Percentiles rank a stretch among this genome's conserved stretches.
Conservation (phyloP, 768 basidiomycete genomes). For the Gymnopilus dilepis region DNA sequence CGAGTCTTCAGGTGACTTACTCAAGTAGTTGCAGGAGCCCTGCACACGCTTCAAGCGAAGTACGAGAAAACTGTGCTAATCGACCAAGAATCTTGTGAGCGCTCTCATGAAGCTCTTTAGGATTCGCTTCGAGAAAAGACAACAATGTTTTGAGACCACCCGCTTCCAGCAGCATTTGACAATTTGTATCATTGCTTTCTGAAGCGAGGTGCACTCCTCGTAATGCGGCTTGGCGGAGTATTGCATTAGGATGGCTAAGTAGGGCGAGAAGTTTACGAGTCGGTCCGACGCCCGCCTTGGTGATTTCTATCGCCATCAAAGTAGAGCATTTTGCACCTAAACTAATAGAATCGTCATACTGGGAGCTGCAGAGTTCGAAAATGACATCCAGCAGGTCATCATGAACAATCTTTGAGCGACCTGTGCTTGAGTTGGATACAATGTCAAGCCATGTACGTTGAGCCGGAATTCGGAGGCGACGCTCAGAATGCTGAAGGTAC, state of each 20-base stretch:
- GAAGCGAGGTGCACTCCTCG: neutral
- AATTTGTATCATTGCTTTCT: conserved; percentile 3
- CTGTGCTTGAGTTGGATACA: neutral
- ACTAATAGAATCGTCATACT: neutral
- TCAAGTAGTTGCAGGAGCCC: too few relatives aligned
- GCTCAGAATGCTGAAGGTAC: neutral
- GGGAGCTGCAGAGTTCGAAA: conserved; percentile 2
- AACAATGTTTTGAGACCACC: neutral
- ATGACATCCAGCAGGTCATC: neutral
- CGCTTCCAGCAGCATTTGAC: neutral
- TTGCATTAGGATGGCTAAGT: neutral
- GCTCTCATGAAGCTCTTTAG: neutral
- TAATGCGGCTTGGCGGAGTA: neutral
- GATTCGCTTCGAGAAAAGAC: neutral
- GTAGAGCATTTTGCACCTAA: neutral
- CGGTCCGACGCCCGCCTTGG: neutral
- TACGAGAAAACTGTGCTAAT: neutral
- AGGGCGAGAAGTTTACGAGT: neutral
- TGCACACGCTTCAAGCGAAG: neutral
- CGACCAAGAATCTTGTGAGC: conserved; percentile 1
- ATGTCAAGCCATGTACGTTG: neutral
- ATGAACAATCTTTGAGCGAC: conserved; percentile 5
- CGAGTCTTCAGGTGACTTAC: too few relatives aligned
- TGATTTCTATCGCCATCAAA: neutral
- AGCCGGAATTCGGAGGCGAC: neutral